Conservation (phyloP, 2,329 filamentous ascomycete species). For the Sporothrix pseudoabietina region DNA sequence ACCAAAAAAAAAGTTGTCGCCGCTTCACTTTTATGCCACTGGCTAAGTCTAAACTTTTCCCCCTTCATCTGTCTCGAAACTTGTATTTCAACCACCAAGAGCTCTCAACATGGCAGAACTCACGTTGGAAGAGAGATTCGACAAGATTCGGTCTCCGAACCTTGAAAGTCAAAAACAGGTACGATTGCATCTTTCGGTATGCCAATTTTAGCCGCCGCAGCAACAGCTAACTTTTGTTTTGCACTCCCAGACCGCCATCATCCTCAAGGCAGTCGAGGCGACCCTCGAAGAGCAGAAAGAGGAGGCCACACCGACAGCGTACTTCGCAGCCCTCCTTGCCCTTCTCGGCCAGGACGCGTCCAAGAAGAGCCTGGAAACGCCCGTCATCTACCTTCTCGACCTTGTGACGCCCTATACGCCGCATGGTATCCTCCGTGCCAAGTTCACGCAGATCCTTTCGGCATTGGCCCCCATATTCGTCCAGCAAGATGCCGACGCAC, state of each 20-base stretch:
- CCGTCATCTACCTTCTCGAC: slow-evolving; percentile 94
- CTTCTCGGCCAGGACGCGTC: slow-evolving; percentile 71
- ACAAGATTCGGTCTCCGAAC: slow-evolving; percentile 96
- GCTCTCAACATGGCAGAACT: slow-evolving; percentile 50
- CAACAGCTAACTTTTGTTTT: slow-evolving; percentile 28
- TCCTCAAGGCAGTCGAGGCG: slow-evolving; percentile 89
- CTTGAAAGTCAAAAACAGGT: slow-evolving; percentile 94
- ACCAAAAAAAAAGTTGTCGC: slow-evolving; percentile 25
- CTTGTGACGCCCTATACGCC: slow-evolving; percentile 84
- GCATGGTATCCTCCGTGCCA: slow-evolving; percentile 82
- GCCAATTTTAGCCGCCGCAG: background rate
- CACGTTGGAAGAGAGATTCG: slow-evolving; percentile 81
- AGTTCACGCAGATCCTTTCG: slow-evolving; percentile 91
- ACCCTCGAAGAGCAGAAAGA: slow-evolving; percentile 87
- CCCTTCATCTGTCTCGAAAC: background rate
- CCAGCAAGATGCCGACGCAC: slow-evolving; percentile 79
- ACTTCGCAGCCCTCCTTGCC: slow-evolving; percentile 92
- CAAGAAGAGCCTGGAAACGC: slow-evolving; percentile 80
- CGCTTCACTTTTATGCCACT: background rate
- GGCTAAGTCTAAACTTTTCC: background rate
- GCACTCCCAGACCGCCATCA: slow-evolving; percentile 72
- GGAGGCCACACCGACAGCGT: slow-evolving; percentile 80
- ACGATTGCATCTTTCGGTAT: slow-evolving; percentile 37
- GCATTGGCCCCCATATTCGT: slow-evolving; percentile 83
- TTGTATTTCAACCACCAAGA: background rate